Evolutionary conservation across 192 early-diverging fungal species (phyloP).

Genomic region (Coemansia sp.): DNA sequence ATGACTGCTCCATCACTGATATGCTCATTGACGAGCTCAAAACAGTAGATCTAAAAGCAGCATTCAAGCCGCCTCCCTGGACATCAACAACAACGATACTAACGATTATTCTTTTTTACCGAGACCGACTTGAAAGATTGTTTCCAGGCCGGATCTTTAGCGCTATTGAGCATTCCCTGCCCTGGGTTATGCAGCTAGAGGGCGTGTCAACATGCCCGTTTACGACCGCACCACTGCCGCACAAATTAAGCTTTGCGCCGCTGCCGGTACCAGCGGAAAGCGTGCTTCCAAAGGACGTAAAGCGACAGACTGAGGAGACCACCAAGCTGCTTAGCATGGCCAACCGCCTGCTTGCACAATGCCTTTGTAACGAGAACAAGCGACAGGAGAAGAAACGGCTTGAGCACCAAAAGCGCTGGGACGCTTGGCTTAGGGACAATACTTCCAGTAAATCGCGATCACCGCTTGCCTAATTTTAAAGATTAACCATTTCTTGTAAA

Average conservation of each 20-base stretch:
- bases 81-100: conserved; percentile 31
- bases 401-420: conserved; percentile 16
- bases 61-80: conserved; percentile 36
- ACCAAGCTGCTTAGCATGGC: conserved; percentile 18
- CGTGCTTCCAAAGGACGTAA: conserved; percentile 4
- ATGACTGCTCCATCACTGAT: conserved; percentile 19
- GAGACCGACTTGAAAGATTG: conserved; percentile 16
- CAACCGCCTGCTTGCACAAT: conserved; percentile 32
- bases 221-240: conserved; percentile 17
- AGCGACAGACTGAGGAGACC: conserved; percentile 20
- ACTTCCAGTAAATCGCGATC: conserved; percentile 5
- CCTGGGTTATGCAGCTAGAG: conserved; percentile 49
- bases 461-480: neutral
- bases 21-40: conserved; percentile 23
- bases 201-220: conserved; percentile 17
- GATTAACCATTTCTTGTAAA: neutral
- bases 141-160: conserved; percentile 12
- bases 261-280: conserved; percentile 7
- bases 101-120: conserved; percentile 29
- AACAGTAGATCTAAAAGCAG: neutral
- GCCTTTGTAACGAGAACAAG: conserved; percentile 25
- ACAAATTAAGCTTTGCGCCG: conserved; percentile 16
- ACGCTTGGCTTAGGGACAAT: conserved; percentile 22
- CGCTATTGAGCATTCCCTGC: conserved; percentile 14
- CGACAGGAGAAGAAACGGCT: conserved; percentile 18